These are phyloP conservation scores for Bocquillonia castaneifolia DNA, from an alignment of 441 rosid genomes.

Conservation along the genomic window DNA sequence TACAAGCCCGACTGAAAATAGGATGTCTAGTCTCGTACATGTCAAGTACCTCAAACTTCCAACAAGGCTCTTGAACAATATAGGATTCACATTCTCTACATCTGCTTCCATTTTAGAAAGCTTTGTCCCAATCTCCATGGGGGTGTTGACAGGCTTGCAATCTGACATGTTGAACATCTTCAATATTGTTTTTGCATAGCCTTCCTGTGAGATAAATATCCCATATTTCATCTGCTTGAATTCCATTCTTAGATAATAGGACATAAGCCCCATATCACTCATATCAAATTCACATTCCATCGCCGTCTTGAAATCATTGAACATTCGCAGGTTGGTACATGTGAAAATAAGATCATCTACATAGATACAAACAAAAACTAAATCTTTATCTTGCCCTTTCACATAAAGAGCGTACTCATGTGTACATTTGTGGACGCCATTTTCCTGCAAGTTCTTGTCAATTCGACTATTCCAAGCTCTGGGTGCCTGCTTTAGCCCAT, in stretches of 20 bases:
- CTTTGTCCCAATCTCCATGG: too few relatives aligned
- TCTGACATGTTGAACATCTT: not conserved
- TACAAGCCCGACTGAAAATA: not conserved
- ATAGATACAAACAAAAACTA: not conserved
- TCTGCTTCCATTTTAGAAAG: too few relatives aligned
- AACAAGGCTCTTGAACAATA: not conserved
- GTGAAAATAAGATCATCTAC: slow-evolving; percentile 10
- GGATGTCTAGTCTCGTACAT: not conserved
- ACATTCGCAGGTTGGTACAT: not conserved
- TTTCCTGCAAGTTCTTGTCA: not conserved
- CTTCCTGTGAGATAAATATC: not conserved
- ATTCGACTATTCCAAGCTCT: not conserved
- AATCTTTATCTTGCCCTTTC: not conserved
- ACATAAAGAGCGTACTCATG: slow-evolving; percentile 1
- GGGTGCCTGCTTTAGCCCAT: not conserved
- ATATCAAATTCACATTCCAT: slow-evolving; percentile 7
- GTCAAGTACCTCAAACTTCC: not conserved
- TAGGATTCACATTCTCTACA: too few relatives aligned
- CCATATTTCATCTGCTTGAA: not conserved
- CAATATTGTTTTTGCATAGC: not conserved
- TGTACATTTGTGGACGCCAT: not conserved
- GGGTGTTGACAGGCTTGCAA: not conserved
- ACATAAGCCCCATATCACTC: slow-evolving; percentile 10
- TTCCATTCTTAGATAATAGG: not conserved
- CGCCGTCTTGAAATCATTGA: not conserved